These are phyloP conservation scores for Hippophae gyantsensis DNA, from an alignment of 306 rosid species.

Conservation along the genomic window DNA sequence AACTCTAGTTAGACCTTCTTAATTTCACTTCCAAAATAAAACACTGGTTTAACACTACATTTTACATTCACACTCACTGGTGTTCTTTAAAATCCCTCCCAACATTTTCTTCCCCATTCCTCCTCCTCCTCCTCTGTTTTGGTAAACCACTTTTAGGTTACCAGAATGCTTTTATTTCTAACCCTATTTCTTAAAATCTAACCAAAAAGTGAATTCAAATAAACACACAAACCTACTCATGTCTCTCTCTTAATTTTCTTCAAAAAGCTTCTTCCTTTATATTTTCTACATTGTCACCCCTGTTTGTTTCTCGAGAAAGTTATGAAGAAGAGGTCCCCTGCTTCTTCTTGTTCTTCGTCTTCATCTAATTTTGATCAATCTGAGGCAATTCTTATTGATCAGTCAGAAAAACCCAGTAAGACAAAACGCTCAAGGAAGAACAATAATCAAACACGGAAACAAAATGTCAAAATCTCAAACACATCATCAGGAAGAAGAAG, in stretches of 20 bases:
- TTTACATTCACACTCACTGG: background rate
- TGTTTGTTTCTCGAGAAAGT: background rate
- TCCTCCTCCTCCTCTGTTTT: constrained; percentile 32
- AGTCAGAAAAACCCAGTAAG: constrained; percentile 5
- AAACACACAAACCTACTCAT: constrained; percentile 1
- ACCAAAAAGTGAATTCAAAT: background rate
- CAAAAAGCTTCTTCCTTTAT: constrained; percentile 2
- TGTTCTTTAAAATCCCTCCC: background rate
- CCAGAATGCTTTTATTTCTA: constrained; percentile 26
- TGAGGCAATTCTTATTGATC: background rate
- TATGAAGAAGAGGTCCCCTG: constrained; percentile 65
- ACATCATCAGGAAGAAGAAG: constrained; percentile 32
- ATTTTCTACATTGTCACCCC: background rate
- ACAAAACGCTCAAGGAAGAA: constrained; percentile 14
- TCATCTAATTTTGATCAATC: constrained; percentile 17
- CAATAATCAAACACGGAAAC: constrained; percentile 1
- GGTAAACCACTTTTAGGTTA: constrained; percentile 85
- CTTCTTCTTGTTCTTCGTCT: constrained; percentile 36
- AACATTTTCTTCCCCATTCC: constrained; percentile 5
- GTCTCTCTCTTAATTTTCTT: background rate
- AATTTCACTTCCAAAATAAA: background rate
- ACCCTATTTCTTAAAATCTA: background rate
- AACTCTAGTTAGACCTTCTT: background rate
- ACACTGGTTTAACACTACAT: background rate
- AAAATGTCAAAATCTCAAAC: constrained; percentile 6